phyloP scores from a whole-genome alignment of 805 yeast species.

The Saturnispora galanensis region DNA sequence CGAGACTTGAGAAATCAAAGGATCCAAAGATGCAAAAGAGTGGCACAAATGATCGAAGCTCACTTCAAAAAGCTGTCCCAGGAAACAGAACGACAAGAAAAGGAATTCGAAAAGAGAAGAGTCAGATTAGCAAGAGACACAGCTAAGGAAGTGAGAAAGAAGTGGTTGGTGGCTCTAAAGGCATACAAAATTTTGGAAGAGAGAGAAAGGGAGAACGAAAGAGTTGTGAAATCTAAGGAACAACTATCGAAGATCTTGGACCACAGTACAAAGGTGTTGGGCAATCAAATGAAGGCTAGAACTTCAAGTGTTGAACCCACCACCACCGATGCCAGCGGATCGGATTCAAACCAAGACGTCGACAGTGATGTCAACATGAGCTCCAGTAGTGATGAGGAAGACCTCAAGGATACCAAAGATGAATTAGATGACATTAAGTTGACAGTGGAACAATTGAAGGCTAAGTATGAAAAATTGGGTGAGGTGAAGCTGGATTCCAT shows the following conservation, averaged over 20 bases:
- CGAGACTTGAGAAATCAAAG: conserved; percentile 56
- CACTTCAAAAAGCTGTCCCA: conserved; percentile 82
- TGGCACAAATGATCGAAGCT: conserved; percentile 74
- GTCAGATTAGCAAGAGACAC: conserved; percentile 69
- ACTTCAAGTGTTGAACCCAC: conserved; percentile 15
- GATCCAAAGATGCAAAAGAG: conserved; percentile 56
- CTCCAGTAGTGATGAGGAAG: conserved; percentile 21
- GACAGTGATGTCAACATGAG: conserved; percentile 19
- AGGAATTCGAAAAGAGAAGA: conserved; percentile 65
- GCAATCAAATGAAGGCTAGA: conserved; percentile 60
- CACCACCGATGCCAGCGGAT: conserved; percentile 9
- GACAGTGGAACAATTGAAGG: conserved; percentile 44
- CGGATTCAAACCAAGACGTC: conserved; percentile 8
- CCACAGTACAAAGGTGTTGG: conserved; percentile 81
- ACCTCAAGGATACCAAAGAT: conserved; percentile 11
- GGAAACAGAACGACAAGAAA: conserved; percentile 72
- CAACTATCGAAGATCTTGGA: conserved; percentile 82
- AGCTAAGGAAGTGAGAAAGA: conserved; percentile 73
- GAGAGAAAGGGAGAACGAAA: conserved; percentile 68
- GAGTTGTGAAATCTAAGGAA: conserved; percentile 73
- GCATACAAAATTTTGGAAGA: conserved; percentile 66
- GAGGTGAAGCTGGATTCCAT: conserved; percentile 10
- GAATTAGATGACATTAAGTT: conserved; percentile 38
- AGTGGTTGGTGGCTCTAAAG: conserved; percentile 86
- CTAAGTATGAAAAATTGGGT: conserved; percentile 43